These are phyloP conservation scores for Penicillium brevicompactum DNA, from an alignment of 2,329 filamentous ascomycete species.

Conservation along the genomic window DNA sequence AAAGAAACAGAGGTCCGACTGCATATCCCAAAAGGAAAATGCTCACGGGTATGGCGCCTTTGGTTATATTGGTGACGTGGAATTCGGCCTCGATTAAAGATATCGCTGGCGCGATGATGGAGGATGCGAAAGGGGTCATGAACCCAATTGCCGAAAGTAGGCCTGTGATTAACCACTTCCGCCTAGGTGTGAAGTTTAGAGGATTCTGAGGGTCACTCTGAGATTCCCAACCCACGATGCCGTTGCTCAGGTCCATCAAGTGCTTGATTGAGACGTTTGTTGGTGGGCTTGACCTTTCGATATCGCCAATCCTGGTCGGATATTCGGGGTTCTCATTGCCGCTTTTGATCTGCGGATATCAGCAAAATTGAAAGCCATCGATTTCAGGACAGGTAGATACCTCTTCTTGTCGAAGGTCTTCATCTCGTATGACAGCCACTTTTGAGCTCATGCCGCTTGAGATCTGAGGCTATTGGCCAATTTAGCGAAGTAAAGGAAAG, in stretches of 20 bases:
- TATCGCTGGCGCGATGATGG: neutral
- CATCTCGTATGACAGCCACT: neutral
- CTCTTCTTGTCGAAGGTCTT: neutral
- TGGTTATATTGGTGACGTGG: neutral
- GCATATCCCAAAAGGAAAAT: constrained; percentile 47
- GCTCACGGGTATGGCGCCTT: neutral
- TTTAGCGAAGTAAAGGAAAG: too few relatives aligned
- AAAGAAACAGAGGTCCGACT: constrained; percentile 58
- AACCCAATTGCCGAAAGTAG: neutral
- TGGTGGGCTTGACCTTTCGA: neutral
- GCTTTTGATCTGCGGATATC: neutral
- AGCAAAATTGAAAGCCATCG: neutral
- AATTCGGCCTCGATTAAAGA: neutral
- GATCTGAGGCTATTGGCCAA: too few relatives aligned
- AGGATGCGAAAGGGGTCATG: neutral
- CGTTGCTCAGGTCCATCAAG: neutral
- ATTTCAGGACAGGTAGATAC: neutral
- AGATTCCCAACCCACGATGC: neutral
- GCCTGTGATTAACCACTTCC: neutral
- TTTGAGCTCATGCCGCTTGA: too few relatives aligned
- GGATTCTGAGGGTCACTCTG: neutral
- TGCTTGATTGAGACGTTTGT: neutral
- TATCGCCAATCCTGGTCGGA: neutral
- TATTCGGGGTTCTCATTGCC: neutral
- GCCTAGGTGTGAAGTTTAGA: neutral